Percentiles rank a stretch among this genome's conserved stretches.
Conservation (phyloP, 148 eudicot species). For the Persicaria maculosa region DNA sequence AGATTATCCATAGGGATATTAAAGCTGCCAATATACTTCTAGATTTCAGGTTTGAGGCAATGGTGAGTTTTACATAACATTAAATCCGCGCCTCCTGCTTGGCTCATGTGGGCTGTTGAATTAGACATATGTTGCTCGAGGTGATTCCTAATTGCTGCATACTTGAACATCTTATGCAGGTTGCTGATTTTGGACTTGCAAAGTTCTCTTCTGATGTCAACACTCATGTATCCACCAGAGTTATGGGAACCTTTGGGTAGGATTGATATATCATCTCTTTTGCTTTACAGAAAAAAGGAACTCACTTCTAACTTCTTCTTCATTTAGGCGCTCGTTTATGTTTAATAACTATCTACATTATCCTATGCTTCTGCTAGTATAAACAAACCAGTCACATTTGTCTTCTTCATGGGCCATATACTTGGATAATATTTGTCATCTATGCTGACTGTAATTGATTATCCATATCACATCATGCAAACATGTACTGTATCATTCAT, state of each 20-base stretch:
- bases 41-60: slow-evolving; percentile 85
- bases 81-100: not conserved
- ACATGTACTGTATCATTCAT: not conserved
- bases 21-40: slow-evolving; percentile 91
- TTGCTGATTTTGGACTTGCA: slow-evolving; percentile 97
- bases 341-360: not conserved
- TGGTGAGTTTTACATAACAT: slow-evolving; percentile 32
- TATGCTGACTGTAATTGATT: not conserved
- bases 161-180: slow-evolving; percentile 35
- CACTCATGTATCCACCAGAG: slow-evolving; percentile 93
- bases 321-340: not conserved
- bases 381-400: not conserved
- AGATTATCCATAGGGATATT: slow-evolving; percentile 93
- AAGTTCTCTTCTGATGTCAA: slow-evolving; percentile 71
- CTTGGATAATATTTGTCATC: not conserved
- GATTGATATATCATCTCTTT: slow-evolving; percentile 16
- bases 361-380: not conserved
- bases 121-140: not conserved
- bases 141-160: not conserved
- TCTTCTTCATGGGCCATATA: not conserved
- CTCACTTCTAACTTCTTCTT: not conserved
- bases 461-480: not conserved
- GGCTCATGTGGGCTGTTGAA: not conserved
- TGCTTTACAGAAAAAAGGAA: not conserved
- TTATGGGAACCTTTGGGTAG: slow-evolving; percentile 99